These are phyloP conservation scores for Teratosphaeria zuluensis DNA, from an alignment of 2,329 filamentous ascomycete species.

Conservation along the genomic window DNA sequence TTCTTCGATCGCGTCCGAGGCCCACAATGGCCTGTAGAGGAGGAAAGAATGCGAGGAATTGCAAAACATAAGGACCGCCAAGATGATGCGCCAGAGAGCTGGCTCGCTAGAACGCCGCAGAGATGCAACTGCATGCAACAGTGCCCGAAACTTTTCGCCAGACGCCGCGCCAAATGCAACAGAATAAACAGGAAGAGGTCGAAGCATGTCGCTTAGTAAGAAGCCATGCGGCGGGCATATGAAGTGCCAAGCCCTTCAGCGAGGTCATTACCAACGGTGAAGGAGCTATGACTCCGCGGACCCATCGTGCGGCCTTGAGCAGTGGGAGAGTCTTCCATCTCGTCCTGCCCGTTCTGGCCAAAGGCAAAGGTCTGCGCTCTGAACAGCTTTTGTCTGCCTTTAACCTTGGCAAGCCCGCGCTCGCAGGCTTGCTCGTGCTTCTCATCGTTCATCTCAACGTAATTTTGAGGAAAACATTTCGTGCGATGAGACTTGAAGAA, in stretches of 20 bases:
- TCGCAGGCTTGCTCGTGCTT: slow-evolving; percentile 90
- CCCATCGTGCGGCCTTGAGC: slow-evolving; percentile 26
- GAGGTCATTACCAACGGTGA: slow-evolving; percentile 21
- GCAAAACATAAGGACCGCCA: background rate
- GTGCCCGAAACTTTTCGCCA: background rate
- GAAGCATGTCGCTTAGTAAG: slow-evolving; percentile 17
- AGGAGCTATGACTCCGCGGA: slow-evolving; percentile 20
- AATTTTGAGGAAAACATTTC: slow-evolving; percentile 87
- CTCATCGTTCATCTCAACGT: slow-evolving; percentile 91
- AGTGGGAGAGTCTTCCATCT: slow-evolving; percentile 55
- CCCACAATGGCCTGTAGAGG: background rate
- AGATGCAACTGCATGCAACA: background rate
- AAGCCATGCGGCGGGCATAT: slow-evolving; percentile 27
- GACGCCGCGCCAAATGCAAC: slow-evolving; percentile 5
- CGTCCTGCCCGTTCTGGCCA: slow-evolving; percentile 54
- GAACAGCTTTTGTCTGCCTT: slow-evolving; percentile 75
- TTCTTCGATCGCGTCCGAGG: background rate
- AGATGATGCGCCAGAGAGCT: slow-evolving; percentile 2
- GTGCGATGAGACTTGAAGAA: slow-evolving; percentile 74
- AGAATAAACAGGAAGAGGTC: background rate
- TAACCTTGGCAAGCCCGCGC: slow-evolving; percentile 85
- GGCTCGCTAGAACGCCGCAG: slow-evolving; percentile 20
- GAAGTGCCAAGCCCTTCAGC: slow-evolving; percentile 23
- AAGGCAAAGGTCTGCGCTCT: slow-evolving; percentile 94
- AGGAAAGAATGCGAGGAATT: background rate